A percentile compares a stretch with the other conserved stretches of the same genome.
phyloP scores from a whole-genome alignment of 148 eudicot genomes.

The Talinum fruticosum region DNA sequence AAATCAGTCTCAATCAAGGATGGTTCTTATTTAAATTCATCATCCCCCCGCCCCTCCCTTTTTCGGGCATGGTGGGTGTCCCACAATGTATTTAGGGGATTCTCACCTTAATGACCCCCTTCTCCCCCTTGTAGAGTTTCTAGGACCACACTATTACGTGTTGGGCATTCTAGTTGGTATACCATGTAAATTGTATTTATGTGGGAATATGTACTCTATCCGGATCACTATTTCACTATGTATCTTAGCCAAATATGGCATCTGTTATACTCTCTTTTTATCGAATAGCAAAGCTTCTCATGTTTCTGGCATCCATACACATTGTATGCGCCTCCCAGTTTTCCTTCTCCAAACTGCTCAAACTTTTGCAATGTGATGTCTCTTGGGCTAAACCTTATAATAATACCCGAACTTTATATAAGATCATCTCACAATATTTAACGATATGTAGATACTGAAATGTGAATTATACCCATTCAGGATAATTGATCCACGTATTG shows the following conservation, averaged over 20 bases:
- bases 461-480: too few relatives aligned
- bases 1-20: too few relatives aligned
- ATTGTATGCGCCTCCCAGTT: neutral
- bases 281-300: neutral
- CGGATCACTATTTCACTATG: neutral
- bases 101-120: neutral
- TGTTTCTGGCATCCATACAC: neutral
- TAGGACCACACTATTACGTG: neutral
- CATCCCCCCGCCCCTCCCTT: neutral
- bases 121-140: neutral
- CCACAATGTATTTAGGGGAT: neutral
- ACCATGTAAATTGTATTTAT: conserved; percentile 11
- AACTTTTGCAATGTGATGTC: neutral
- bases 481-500: too few relatives aligned
- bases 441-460: too few relatives aligned
- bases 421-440: too few relatives aligned
- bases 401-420: too few relatives aligned
- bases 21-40: neutral
- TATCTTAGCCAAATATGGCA: neutral
- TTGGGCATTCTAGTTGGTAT: neutral
- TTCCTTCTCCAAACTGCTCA: neutral
- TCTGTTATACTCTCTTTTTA: neutral
- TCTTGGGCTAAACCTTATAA: too few relatives aligned
- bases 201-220: neutral
- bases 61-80: neutral